Evolutionary conservation across 2,329 filamentous ascomycete species (phyloP).

Genomic region (Colletotrichum sp.): DNA sequence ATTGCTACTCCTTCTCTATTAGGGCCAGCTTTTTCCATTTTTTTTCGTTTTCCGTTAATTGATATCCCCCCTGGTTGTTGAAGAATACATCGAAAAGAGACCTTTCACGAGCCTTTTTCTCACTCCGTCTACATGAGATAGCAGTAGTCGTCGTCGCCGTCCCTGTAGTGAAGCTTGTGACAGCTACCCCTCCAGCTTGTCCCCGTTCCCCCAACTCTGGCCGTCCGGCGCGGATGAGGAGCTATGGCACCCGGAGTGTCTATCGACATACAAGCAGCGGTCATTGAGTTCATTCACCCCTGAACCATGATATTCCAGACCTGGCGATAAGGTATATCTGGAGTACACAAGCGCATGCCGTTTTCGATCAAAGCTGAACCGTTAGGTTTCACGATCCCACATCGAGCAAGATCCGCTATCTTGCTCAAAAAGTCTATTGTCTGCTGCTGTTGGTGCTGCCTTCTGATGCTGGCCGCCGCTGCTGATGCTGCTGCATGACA

Average conservation of each 20-base stretch:
- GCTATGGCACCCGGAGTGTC: background rate
- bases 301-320: background rate
- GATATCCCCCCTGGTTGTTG: conserved; percentile 11
- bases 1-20: background rate
- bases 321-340: background rate
- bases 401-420: background rate
- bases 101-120: background rate
- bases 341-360: background rate
- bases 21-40: background rate
- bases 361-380: background rate
- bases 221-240: background rate
- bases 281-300: background rate
- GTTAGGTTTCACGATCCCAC: background rate
- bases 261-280: background rate
- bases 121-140: background rate
- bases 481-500: background rate
- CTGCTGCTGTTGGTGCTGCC: background rate
- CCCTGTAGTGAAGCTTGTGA: background rate
- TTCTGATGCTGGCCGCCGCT: background rate
- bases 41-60: background rate
- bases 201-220: background rate
- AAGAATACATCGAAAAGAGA: background rate
- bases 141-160: background rate
- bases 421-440: background rate
- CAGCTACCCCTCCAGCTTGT: background rate